Base-by-base conservation (phyloP, 169 alveolate genomes). In the Plasmodium vinckei region DNA sequence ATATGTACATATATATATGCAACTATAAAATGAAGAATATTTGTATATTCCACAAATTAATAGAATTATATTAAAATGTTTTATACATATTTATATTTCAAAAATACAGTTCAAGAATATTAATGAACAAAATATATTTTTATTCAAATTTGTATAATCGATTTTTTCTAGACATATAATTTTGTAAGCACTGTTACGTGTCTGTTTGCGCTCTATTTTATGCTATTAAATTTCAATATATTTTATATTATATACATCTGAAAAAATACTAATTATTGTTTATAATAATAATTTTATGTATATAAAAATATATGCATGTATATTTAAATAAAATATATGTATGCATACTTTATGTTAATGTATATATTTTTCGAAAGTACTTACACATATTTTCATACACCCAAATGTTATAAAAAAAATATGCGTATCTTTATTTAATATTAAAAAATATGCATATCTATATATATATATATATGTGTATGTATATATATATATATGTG, bases 321-420 rank as follows among this genome's bases (percentile, higher is more conserved):
- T 51, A 57, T 23, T 9, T 19, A 19, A 33, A 33, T 33, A 33
- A 33, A 33, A 33, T 33, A 33, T 33, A 33, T 3, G 5, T 0
- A 33, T 5, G 4, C 42, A 33, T 33, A 33, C 42, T 57, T 57
- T 57, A 13, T 19, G 12, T 57, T 13, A 25, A 19, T 57, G 67
- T 57, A 57, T n/a, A 15, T 57, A 61, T 61, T 10, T 46, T 61
- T 12, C 47, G 21, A 13, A 71, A 57, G 44, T 59, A 71, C 84
- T 49, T 53, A 71, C 68, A 15, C 61, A 21, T 13, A 33, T 39
- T 49, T 67, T 12, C 44, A 71, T 53, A 13, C 21, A 54, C 69
- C 19, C 59, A 69, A 49, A 49, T 25, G 19, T 19, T 42, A 17
- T 10, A 42, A 23, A 9, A 4, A 6, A 19, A n/a, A n/a, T n/a